phyloP scores from a whole-genome alignment of 2,329 filamentous ascomycete genomes.

The Exserohilum rostratum region DNA sequence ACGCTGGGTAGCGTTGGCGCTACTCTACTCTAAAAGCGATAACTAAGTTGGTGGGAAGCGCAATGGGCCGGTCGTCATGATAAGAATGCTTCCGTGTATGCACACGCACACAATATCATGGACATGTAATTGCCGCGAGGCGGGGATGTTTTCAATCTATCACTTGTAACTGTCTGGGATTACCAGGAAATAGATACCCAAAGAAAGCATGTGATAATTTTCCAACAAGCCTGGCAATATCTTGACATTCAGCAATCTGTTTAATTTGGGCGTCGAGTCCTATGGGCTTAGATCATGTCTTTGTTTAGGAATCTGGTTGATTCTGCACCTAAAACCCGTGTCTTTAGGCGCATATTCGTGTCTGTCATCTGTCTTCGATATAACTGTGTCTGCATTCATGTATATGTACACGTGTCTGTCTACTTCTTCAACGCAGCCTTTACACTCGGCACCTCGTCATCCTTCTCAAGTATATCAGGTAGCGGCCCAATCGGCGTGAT shows the following conservation, averaged over 20 bases:
- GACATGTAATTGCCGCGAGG: too few relatives aligned
- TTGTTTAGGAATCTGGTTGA: too few relatives aligned
- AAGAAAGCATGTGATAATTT: background rate
- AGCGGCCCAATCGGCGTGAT: slow-evolving; percentile 87
- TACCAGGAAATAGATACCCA: background rate
- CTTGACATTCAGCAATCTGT: too few relatives aligned
- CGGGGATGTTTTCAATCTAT: background rate
- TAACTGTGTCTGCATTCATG: background rate
- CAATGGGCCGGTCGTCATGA: too few relatives aligned
- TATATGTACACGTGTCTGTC: background rate
- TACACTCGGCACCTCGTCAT: slow-evolving; percentile 75
- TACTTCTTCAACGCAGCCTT: slow-evolving; percentile 29
- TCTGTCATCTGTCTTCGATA: too few relatives aligned
- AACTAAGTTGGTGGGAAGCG: background rate
- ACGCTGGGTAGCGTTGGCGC: slow-evolving; percentile 45
- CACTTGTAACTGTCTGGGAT: background rate
- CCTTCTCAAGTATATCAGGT: slow-evolving; percentile 78
- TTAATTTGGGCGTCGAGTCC: too few relatives aligned
- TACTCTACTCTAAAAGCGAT: slow-evolving; percentile 28
- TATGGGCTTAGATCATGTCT: too few relatives aligned
- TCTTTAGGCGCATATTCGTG: too few relatives aligned
- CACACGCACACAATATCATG: too few relatives aligned
- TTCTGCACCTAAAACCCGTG: too few relatives aligned
- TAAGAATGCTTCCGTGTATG: too few relatives aligned
- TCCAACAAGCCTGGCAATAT: too few relatives aligned